Base-by-base conservation (phyloP, 208 protist species). In the Leishmania amazonensis region DNA sequence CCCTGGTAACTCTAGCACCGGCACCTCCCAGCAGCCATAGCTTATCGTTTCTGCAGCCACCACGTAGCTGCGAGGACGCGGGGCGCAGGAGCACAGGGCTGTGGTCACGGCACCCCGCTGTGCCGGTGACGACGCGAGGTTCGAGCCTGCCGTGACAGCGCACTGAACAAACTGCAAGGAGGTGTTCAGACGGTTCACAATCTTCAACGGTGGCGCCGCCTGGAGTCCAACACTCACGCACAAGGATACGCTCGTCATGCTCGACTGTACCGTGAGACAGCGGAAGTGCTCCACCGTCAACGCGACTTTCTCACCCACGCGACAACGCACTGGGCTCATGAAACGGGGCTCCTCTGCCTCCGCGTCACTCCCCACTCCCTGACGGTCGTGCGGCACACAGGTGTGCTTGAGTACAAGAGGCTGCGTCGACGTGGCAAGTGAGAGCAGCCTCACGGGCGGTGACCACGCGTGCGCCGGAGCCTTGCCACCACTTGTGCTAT, bases 401-500 rank as follows among this genome's bases (percentile, higher is more conserved):
- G 38, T n/a, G 78, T 91, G 90, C 79, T 91, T 91, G 64, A 89
- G 70, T 28, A 76, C 74, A 13, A 89, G 77, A 35, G 90, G 84
- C 51, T 89, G 78, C 81, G 75, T 84, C 21, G 82, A 78, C 21
- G 84, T 86, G 45, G 86, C 81, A 0, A 93, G 78, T 6, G 85
- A 85, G 21, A 85, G 83, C 31, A 93, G 81, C 58, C 79, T 83
- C 6, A 93, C 76, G 5, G 84, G 86, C 13, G 84, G 82, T 17
- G 88, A 91, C 90, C 90, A 93, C 31, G 53, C 35, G 83, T 86
- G 87, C 64, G 78, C 71, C 45, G 17, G 38, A 13, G 67, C 35
- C 4, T 8, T 51, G 17, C 78, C 21, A 31, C 51, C 62, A 21
- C 54, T 13, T 58, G 17, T 71, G 60, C 67, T 47, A 57, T 87